Base-by-base conservation (phyloP, 2,329 filamentous ascomycete species). In the Sclerotinia subarctica region DNA sequence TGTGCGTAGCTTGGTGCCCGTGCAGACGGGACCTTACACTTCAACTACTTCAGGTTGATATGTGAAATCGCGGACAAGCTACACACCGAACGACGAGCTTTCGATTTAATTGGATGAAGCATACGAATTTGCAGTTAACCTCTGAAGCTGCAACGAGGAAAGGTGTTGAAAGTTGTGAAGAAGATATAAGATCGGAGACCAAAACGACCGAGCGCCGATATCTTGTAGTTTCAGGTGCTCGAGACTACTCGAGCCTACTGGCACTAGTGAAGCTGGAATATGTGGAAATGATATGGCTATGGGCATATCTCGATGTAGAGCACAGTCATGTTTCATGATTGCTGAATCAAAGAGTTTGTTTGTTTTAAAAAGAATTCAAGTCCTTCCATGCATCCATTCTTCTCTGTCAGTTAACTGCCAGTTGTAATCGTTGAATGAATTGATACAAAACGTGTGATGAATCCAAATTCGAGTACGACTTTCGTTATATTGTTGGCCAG, bases 151-250 rank as follows among this genome's bases (percentile, higher is more conserved):
- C 13, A 11, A 44, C 17, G 42, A 47, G 17, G 54, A 49, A 58
- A 47, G 19, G 52, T 29, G n/a, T 38, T 53, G 47, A 57, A 32
- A 46, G 13, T 6, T 56, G 21, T 51, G 29, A 51, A 49, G 29
- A 59, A 59, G 42, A 29, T 19, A 49, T 13, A 47, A 51, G 35
- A 51, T 60, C 54, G 64, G 64, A 42, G 24, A 44, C 47, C 29
- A n/a, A n/a, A 52, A 24, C 5, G 46, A 60, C 64, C 54, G 54
- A 66, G 64, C 64, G 52, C 64, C 64, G 54, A 60, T 17, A 35
- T 49, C 38, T 17, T 44, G 32, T 62, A 49, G 58, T 62, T 62
- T 62, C 58, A 49, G 44, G 26, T 62, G 15, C 44, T 57, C 53
- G 29, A 57, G 10, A 56, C 29, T 60, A 47, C 57, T 60, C 57